These are phyloP conservation scores for Thelonectria discophora DNA, from an alignment of 2,329 filamentous ascomycete species.

Conservation along the genomic window DNA sequence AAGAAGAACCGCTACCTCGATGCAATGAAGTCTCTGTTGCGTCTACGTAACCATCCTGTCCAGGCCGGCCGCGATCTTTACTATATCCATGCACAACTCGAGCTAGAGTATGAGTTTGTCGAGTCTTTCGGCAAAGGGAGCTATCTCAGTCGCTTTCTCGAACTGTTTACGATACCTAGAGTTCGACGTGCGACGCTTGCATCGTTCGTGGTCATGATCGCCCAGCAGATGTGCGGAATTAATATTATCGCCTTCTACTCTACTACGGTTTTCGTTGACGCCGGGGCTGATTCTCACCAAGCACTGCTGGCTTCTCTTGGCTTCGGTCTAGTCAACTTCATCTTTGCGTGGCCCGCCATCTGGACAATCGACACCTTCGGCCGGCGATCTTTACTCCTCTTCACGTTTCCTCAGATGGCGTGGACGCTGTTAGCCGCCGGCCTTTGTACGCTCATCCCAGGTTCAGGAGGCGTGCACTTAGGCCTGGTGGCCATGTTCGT, in stretches of 20 bases:
- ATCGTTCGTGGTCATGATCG: slow-evolving; percentile 82
- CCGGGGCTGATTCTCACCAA: slow-evolving; percentile 63
- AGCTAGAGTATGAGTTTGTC: slow-evolving; percentile 64
- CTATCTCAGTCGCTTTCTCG: slow-evolving; percentile 68
- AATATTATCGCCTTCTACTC: slow-evolving; percentile 83
- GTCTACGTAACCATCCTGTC: slow-evolving; percentile 62
- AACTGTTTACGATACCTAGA: slow-evolving; percentile 75
- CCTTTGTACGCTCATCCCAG: slow-evolving; percentile 62
- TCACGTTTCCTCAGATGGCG: slow-evolving; percentile 55
- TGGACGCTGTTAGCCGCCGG: slow-evolving; percentile 53
- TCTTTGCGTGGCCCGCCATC: slow-evolving; percentile 66
- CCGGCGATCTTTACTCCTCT: slow-evolving; percentile 58
- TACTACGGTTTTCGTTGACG: slow-evolving; percentile 67
- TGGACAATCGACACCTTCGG: slow-evolving; percentile 69
- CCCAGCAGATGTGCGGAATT: slow-evolving; percentile 75
- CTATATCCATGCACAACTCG: slow-evolving; percentile 71
- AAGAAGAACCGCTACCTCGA: slow-evolving; percentile 70
- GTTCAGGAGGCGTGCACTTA: slow-evolving; percentile 44
- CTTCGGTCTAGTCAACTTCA: slow-evolving; percentile 66
- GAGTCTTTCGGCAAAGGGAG: slow-evolving; percentile 60
- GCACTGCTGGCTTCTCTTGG: slow-evolving; percentile 69
- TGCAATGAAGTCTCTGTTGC: slow-evolving; percentile 65
- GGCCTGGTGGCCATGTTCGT: slow-evolving; percentile 65
- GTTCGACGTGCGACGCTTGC: slow-evolving; percentile 78
- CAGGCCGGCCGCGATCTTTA: slow-evolving; percentile 70